Percentiles rank a stretch among this genome's conserved stretches.
These are phyloP conservation scores for Phytophthora meadii DNA, from an alignment of 352 stramenopile species.

Conservation along the genomic window DNA sequence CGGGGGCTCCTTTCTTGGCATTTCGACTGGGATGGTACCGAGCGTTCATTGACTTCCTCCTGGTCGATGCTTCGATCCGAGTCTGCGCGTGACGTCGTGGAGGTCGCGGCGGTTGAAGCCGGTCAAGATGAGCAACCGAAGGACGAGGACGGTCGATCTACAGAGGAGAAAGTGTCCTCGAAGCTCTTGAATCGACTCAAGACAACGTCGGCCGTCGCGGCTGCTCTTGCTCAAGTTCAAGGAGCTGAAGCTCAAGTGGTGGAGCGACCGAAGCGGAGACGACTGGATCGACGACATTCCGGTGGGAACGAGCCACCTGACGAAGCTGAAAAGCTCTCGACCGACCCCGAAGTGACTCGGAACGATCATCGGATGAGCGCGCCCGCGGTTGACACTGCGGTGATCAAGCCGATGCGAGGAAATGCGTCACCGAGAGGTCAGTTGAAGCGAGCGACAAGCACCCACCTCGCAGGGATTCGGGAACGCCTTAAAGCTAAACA, in stretches of 20 bases:
- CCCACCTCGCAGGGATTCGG: conserved; percentile 26
- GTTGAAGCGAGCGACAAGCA: conserved; percentile 26
- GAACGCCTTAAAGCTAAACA: conserved; percentile 27
- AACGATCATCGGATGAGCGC: conserved; percentile 21
- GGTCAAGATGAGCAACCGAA: no score
- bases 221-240: conserved; percentile 32
- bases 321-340: conserved; percentile 4
- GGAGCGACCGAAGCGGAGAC: conserved; percentile 21
- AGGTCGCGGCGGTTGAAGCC: neutral
- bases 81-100: conserved; percentile 15
- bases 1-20: neutral
- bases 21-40: conserved; percentile 31
- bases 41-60: conserved; percentile 15
- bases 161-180: conserved; percentile 8
- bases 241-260: conserved; percentile 13
- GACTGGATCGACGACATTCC: conserved; percentile 23
- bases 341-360: neutral
- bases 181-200: conserved; percentile 26
- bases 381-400: neutral
- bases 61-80: conserved; percentile 27
- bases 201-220: conserved; percentile 33
- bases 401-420: conserved; percentile 14
- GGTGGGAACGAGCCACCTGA: conserved; percentile 10
- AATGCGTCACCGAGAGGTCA: conserved; percentile 21
- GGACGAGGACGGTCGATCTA: no score